Evolutionary conservation across 495 filamentous ascomycete species (phyloP), one percentile per base, ranked within the genome.

Genomic region (Daldinia concentrica): DNA sequence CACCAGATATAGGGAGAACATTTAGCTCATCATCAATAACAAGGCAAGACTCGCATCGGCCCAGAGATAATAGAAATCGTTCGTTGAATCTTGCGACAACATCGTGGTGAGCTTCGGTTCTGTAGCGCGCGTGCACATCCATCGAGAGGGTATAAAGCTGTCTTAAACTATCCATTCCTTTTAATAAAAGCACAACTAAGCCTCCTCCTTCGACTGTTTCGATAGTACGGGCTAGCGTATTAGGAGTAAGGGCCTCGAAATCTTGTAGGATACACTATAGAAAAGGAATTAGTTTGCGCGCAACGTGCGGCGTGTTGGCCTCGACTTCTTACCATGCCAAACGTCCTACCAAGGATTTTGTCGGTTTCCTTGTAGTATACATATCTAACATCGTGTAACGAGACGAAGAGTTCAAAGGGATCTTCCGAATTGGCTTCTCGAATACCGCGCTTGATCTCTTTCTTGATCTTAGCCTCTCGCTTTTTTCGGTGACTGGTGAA

Each of bases 331-430:
- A 79, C 79, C 92, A 98, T 98, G 70, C 96, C 95, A 78, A 95
- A 99, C 32, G 96, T 99, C 80, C 98, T 97, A 71, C 96, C 96
- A 41, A 99, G 81, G 77, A 99, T 98, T 84, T 97, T 97, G 67
- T 99, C 96, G n/a, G 96, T 98, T 81, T 99, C 96, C 82, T 99
- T 99, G 85, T 99, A 99, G 86, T 97, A 99, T 41, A 95, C 92
- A 88, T 98, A 99, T 72, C 96, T 92, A 74, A 99, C 97, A 77
- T 97, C 93, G 80, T 97, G 92, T 62, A 97, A 88, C 19, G 93
- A 94, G 77, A 99, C 91, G 82, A 99, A 99, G 68, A 98, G 86
- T 83, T 99, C 96, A 82, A 99, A 99, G 0, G 96, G 92, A 75
- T 98, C 96, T 75, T 98, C 94, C 51, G 90, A 88, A 79, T 99